These are phyloP conservation scores for Striga hermonthica DNA, from an alignment of 305 asterid species.

Conservation along the genomic window DNA sequence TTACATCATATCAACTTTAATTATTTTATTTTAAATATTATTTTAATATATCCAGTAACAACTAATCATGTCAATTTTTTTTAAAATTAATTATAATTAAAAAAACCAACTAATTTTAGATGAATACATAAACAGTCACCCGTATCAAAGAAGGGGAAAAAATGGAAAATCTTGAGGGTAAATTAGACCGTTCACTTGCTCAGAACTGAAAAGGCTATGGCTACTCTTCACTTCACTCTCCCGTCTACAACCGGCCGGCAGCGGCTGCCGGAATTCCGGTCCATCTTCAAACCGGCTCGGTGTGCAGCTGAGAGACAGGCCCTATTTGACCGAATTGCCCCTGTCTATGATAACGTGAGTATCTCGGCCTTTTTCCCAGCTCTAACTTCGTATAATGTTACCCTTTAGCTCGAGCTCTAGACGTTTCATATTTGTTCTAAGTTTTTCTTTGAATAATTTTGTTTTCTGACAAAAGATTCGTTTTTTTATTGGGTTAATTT, in stretches of 20 bases:
- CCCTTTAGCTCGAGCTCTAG: conserved; percentile 26
- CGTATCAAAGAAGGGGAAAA: no score
- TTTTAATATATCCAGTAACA: no score
- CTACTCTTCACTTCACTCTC: conserved; percentile 44
- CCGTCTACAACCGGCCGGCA: conserved; percentile 37
- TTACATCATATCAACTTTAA: no score
- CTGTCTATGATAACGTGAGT: conserved; percentile 80
- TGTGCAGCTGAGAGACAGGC: conserved; percentile 67
- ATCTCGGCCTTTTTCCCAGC: conserved; percentile 7
- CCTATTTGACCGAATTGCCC: conserved; percentile 77
- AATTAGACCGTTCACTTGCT: no score
- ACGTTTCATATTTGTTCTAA: conserved; percentile 15
- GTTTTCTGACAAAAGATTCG: background rate
- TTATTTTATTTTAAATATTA: no score
- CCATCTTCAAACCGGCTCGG: conserved; percentile 32
- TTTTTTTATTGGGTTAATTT: background rate
- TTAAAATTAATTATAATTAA: no score
- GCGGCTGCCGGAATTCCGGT: conserved; percentile 33
- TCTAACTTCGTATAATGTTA: conserved; percentile 11
- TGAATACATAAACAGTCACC: no score
- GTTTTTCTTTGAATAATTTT: conserved; percentile 12
- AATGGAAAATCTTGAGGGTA: no score
- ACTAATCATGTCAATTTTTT: no score
- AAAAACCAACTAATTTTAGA: no score
- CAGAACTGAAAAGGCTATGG: conserved; percentile 33